Evolutionary conservation across 768 basidiomycete genomes (phyloP).

Genomic region (Guyanaporus albipodus): DNA sequence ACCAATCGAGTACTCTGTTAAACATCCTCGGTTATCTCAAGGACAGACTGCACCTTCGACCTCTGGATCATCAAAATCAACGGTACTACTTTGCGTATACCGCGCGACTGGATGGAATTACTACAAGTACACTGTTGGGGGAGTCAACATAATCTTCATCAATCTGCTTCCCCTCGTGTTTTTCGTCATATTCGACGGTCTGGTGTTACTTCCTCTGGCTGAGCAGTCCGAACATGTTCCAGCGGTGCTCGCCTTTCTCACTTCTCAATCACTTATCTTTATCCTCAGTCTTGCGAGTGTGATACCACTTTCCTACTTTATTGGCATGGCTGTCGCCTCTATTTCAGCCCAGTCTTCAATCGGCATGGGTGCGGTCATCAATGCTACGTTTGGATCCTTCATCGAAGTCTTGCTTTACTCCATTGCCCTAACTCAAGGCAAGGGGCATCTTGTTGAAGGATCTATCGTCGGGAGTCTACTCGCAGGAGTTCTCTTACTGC

Average conservation of each 20-base stretch:
- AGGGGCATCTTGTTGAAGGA: conserved; percentile 93
- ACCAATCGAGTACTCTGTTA: conserved; percentile 55
- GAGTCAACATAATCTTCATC: conserved; percentile 97
- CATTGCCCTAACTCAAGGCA: conserved; percentile 86
- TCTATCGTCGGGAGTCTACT: conserved; percentile 93
- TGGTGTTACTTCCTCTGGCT: conserved; percentile 69
- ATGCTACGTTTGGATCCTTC: conserved; percentile 97
- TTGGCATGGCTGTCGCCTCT: conserved; percentile 98
- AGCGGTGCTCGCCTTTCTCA: conserved; percentile 60
- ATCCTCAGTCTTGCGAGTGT: conserved; percentile 81
- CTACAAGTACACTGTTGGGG: conserved; percentile 98
- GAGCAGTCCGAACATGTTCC: conserved; percentile 64
- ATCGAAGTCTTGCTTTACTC: conserved; percentile 94
- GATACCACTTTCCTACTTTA: conserved; percentile 97
- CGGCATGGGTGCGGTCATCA: conserved; percentile 99
- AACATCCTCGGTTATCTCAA: conserved; percentile 69
- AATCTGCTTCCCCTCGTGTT: conserved; percentile 92
- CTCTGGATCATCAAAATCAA: conserved; percentile 73
- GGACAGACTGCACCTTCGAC: conserved; percentile 82
- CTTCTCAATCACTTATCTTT: conserved; percentile 79
- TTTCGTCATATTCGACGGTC: conserved; percentile 92
- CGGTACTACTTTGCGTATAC: conserved; percentile 92
- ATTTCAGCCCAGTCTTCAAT: conserved; percentile 99
- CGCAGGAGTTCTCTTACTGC: conserved; percentile 96
- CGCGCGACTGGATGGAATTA: conserved; percentile 86